These are phyloP conservation scores for Coelastrella sp. DNA, from an alignment of 139 green algal genomes.

Conservation along the genomic window DNA sequence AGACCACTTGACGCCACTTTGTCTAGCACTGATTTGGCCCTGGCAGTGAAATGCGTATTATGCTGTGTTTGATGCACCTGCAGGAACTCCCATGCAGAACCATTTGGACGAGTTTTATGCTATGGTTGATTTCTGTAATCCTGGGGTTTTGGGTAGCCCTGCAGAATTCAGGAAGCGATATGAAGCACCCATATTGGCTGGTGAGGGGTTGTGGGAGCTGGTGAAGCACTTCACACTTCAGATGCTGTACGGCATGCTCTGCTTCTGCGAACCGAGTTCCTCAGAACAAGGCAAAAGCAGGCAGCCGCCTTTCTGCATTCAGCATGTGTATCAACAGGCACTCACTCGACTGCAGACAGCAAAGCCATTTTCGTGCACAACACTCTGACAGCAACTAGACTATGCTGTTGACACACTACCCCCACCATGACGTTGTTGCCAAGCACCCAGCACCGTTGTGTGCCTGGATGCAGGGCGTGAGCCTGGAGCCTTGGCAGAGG, in stretches of 20 bases:
- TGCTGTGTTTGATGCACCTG: not conserved
- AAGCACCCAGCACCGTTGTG: not conserved
- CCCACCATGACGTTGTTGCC: not conserved
- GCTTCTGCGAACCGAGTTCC: no score
- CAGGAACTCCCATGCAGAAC: slow-evolving; percentile 97
- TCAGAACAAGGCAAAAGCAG: no score
- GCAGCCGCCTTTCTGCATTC: no score
- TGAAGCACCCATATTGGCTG: slow-evolving; percentile 86
- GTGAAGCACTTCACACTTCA: not conserved
- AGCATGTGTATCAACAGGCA: no score
- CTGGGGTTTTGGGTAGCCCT: slow-evolving; percentile 88
- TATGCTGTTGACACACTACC: no score
- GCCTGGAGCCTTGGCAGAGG: slow-evolving; percentile 64
- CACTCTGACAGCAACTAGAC: no score
- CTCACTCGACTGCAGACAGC: no score
- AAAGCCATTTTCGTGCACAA: no score
- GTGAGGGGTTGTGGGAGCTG: slow-evolving; percentile 10
- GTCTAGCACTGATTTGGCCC: not conserved
- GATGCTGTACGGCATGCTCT: not conserved
- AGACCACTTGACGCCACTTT: not conserved
- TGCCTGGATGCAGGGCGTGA: slow-evolving; percentile 49
- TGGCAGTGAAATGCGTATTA: not conserved
- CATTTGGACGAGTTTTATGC: slow-evolving; percentile 97
- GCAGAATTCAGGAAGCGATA: slow-evolving; percentile 84
- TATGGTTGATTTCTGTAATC: slow-evolving; percentile 99